Evolutionary conservation across 495 filamentous ascomycete species (phyloP).

Genomic region (Podospora didyma): DNA sequence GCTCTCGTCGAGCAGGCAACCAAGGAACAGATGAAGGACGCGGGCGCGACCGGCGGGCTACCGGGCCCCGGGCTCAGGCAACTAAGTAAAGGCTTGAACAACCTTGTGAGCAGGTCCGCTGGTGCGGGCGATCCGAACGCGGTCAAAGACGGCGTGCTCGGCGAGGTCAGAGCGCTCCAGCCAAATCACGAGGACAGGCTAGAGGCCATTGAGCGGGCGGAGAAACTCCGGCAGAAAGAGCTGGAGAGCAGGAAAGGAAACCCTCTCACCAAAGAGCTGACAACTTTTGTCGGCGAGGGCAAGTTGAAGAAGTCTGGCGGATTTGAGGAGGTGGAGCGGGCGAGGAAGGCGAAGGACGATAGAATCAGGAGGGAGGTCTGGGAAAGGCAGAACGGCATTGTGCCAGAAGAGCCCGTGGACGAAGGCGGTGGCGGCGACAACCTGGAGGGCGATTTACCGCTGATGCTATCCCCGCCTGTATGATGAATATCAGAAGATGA

Average conservation of each 20-base stretch:
- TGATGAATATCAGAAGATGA: background rate
- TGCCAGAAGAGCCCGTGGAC: constrained; percentile 23
- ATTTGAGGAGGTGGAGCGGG: constrained; percentile 86
- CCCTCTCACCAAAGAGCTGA: constrained; percentile 85
- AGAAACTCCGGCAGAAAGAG: constrained; percentile 83
- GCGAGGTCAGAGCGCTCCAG: constrained; percentile 89
- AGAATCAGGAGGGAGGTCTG: constrained; percentile 79
- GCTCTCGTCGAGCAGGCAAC: constrained; percentile 93
- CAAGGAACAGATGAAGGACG: constrained; percentile 84
- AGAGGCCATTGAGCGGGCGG: constrained; percentile 92
- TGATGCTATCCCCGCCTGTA: background rate
- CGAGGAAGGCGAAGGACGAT: constrained; percentile 82
- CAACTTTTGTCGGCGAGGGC: constrained; percentile 83
- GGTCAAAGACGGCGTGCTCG: constrained; percentile 86
- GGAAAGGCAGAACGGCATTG: constrained; percentile 60
- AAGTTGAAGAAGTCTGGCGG: constrained; percentile 94
- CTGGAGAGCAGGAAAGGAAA: constrained; percentile 72
- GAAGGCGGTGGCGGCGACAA: constrained; percentile 17
- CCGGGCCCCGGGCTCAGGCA: constrained; percentile 40
- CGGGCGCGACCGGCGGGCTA: constrained; percentile 39
- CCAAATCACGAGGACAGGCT: constrained; percentile 91
- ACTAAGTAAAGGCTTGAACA: constrained; percentile 55
- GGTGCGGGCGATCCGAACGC: constrained; percentile 62
- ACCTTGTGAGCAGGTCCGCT: constrained; percentile 50
- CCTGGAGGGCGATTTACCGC: background rate